Percentiles rank a stretch among this genome's conserved stretches.
Conservation (phyloP, 345 rosid genomes). For the Dovyalis caffra region DNA sequence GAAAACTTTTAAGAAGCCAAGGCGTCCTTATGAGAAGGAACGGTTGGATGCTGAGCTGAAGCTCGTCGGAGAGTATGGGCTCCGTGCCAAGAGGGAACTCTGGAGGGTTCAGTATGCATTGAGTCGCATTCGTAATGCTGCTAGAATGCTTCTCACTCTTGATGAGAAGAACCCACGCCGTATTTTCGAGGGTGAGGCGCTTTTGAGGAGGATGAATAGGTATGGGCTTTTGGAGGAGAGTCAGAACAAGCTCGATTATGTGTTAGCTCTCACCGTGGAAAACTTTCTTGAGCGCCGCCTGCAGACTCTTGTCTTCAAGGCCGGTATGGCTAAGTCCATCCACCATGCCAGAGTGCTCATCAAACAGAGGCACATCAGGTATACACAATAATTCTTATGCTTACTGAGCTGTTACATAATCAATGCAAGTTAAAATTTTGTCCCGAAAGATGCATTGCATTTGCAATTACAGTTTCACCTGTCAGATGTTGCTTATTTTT, state of each 20-base stretch:
- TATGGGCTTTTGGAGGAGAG: conserved; percentile 65
- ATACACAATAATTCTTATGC: not conserved
- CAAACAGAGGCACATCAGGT: conserved; percentile 72
- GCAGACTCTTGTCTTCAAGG: conserved; percentile 62
- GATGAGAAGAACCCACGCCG: conserved; percentile 60
- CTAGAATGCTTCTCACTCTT: conserved; percentile 56
- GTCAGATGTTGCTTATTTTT: not conserved
- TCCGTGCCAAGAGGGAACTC: conserved; percentile 62
- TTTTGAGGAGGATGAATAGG: conserved; percentile 56
- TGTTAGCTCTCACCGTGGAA: conserved; percentile 66
- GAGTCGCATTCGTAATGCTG: conserved; percentile 63
- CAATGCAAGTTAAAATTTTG: not conserved
- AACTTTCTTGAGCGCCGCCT: conserved; percentile 70
- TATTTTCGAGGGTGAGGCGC: conserved; percentile 67
- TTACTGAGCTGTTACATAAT: not conserved
- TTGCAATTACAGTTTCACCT: too few relatives aligned
- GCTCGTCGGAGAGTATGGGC: conserved; percentile 66
- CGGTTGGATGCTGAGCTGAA: conserved; percentile 64
- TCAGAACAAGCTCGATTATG: conserved; percentile 77
- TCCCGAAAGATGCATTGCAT: too few relatives aligned
- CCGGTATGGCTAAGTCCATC: conserved; percentile 71
- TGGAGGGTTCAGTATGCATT: conserved; percentile 65
- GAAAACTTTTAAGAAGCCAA: conserved; percentile 59
- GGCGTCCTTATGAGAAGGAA: conserved; percentile 68
- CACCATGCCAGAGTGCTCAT: conserved; percentile 69